These are phyloP conservation scores for Phytopythium helicoides DNA, from an alignment of 352 stramenopile genomes.

Conservation along the genomic window DNA sequence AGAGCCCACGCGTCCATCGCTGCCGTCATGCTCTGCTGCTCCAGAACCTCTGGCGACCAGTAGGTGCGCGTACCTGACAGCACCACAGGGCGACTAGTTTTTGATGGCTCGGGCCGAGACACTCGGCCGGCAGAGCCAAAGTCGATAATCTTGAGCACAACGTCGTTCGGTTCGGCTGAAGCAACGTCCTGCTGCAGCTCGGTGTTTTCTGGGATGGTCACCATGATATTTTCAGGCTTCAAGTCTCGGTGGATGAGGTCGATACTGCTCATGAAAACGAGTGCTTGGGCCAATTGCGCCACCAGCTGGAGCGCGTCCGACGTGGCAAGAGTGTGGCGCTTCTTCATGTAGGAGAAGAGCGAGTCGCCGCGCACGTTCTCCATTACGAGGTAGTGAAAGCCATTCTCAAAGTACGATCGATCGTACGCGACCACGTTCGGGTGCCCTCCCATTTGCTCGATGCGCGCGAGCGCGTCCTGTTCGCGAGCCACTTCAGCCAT, in stretches of 20 bases:
- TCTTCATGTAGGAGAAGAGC: slow-evolving; percentile 66
- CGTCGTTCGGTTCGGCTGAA: neutral
- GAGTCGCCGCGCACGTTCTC: slow-evolving; percentile 72
- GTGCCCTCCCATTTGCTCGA: slow-evolving; percentile 63
- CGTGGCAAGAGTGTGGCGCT: slow-evolving; percentile 41
- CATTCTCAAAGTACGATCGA: slow-evolving; percentile 65
- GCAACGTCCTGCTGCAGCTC: slow-evolving; percentile 26
- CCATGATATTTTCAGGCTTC: slow-evolving; percentile 89
- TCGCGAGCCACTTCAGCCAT: slow-evolving; percentile 62
- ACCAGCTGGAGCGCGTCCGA: slow-evolving; percentile 47
- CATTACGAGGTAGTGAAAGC: slow-evolving; percentile 82
- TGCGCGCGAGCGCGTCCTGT: slow-evolving; percentile 41
- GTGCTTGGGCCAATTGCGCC: slow-evolving; percentile 57
- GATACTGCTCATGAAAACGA: slow-evolving; percentile 63
- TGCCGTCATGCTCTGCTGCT: slow-evolving; percentile 45
- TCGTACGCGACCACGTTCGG: slow-evolving; percentile 59
- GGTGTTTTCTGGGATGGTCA: slow-evolving; percentile 14
- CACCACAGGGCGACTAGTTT: slow-evolving; percentile 19
- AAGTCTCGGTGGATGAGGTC: slow-evolving; percentile 85
- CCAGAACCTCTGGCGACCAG: slow-evolving; percentile 79
- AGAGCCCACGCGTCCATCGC: slow-evolving; percentile 90
- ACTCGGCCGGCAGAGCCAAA: slow-evolving; percentile 70
- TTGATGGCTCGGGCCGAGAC: slow-evolving; percentile 11
- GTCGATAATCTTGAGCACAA: slow-evolving; percentile 84
- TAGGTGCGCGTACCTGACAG: slow-evolving; percentile 84